phyloP scores from a whole-genome alignment of 805 yeast genomes.

The Schwanniomyces pseudopolymorphus region DNA sequence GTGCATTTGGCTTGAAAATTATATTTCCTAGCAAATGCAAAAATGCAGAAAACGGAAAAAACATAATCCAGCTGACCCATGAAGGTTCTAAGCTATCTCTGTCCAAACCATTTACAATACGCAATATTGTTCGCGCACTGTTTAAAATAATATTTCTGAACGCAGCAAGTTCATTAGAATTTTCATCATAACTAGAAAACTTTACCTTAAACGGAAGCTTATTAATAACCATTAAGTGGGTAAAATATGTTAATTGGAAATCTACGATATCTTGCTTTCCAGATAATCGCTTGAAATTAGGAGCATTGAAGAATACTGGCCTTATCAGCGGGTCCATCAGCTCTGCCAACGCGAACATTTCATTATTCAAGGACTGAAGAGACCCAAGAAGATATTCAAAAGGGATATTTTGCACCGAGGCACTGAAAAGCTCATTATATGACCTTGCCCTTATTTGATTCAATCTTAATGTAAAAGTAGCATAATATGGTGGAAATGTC shows the following conservation, averaged over 20 bases:
- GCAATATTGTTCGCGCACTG: conserved; percentile 38
- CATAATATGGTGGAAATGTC: conserved; percentile 3
- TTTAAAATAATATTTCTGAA: conserved; percentile 31
- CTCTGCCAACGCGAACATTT: conserved; percentile 25
- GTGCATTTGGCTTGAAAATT: conserved; percentile 28
- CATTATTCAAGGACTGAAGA: conserved; percentile 25
- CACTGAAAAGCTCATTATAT: conserved; percentile 31
- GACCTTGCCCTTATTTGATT: conserved; percentile 29
- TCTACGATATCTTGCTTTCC: conserved; percentile 11
- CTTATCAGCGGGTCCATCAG: conserved; percentile 15
- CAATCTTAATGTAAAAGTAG: conserved; percentile 11
- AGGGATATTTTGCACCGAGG: conserved; percentile 20
- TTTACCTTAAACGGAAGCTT: conserved; percentile 27
- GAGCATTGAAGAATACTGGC: conserved; percentile 35
- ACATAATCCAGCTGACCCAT: conserved; percentile 30
- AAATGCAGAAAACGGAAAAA: conserved; percentile 33
- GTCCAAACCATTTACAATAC: conserved; percentile 20
- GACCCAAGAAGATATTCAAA: conserved; percentile 18
- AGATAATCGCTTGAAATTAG: conserved; percentile 18
- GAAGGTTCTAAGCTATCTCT: conserved; percentile 18
- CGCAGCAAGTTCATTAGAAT: conserved; percentile 12
- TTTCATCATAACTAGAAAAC: conserved; percentile 14
- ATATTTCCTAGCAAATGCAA: conserved; percentile 27
- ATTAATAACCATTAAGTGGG: conserved; percentile 38
- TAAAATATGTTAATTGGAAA: conserved; percentile 30